A percentile compares a stretch with the other conserved stretches of the same genome.
phyloP scores from a whole-genome alignment of 2,329 filamentous ascomycete species.

The Fusarium kyushuense region DNA sequence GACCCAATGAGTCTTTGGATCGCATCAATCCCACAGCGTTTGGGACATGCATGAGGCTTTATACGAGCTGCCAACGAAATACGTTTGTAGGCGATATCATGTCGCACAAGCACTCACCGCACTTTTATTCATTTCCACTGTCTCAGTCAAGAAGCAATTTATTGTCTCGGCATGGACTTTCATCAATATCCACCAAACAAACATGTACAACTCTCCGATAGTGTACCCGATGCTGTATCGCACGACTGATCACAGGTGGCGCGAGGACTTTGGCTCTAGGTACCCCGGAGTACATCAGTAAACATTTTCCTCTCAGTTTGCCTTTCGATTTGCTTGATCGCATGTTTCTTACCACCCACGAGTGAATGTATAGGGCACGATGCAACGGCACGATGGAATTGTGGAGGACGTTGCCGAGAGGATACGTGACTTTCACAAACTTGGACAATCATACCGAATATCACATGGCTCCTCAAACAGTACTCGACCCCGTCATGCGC shows the following conservation, averaged over 20 bases:
- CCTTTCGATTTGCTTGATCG: rapidly evolving
- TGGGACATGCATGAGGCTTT: not conserved
- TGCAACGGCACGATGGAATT: conserved; percentile 62
- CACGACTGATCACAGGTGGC: not conserved
- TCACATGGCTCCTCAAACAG: conserved; percentile 80
- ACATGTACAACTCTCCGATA: not conserved
- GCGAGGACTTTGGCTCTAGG: rapidly evolving
- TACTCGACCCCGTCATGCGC: conserved; percentile 65
- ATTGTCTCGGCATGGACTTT: not conserved
- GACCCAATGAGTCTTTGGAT: not conserved
- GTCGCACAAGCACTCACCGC: not conserved
- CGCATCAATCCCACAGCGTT: too few species aligned
- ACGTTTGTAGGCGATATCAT: not conserved
- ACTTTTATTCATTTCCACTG: not conserved
- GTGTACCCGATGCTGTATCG: not conserved
- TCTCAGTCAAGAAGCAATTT: not conserved
- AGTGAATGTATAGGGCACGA: conserved; percentile 21
- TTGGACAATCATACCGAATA: conserved; percentile 72
- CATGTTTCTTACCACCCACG: rapidly evolving
- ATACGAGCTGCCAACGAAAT: not conserved
- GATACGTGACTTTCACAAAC: conserved; percentile 59
- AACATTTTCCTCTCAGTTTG: not conserved
- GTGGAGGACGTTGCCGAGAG: conserved; percentile 58
- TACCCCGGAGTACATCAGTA: not conserved
- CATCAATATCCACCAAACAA: not conserved